Evolutionary conservation across 495 filamentous ascomycete genomes (phyloP).

Genomic region (Neurospora sp.): DNA sequence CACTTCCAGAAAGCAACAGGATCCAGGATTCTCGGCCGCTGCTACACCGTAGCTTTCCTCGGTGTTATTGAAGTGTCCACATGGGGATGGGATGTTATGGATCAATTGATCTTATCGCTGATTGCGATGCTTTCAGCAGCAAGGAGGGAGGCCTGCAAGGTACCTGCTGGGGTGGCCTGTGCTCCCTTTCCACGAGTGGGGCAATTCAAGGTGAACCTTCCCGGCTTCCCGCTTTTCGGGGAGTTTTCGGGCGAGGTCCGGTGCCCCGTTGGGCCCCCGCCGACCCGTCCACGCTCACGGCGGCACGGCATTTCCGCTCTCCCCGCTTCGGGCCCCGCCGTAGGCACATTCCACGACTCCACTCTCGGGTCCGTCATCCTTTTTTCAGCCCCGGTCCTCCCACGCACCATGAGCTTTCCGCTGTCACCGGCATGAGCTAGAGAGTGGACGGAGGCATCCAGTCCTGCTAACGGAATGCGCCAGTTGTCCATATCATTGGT

Average conservation of each 20-base stretch:
- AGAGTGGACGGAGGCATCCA: not conserved
- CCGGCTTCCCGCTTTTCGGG: not conserved
- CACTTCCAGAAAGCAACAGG: not conserved
- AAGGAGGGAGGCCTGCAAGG: not conserved
- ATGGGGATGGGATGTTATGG: not conserved
- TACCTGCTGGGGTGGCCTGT: not conserved
- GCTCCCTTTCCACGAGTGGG: not conserved
- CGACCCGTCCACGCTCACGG: not conserved
- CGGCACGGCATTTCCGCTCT: not conserved
- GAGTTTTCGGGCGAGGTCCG: not conserved
- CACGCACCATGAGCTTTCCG: not conserved
- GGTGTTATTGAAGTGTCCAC: not conserved
- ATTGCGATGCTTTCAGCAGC: not conserved
- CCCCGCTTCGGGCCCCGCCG: not conserved
- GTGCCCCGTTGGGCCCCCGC: not conserved
- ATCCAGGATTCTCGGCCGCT: not conserved
- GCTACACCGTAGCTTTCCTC: not conserved
- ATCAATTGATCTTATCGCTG: not conserved
- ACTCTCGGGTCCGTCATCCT: not conserved
- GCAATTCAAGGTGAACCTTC: not conserved
- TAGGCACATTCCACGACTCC: not conserved
- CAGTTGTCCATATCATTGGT: not conserved
- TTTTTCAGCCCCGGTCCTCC: not conserved
- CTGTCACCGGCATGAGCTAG: not conserved
- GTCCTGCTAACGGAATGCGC: not conserved